Percentiles rank a stretch among this genome's conserved stretches.
These are phyloP conservation scores for Xerocomellus intermedius DNA, from an alignment of 768 basidiomycete species.

Conservation along the genomic window DNA sequence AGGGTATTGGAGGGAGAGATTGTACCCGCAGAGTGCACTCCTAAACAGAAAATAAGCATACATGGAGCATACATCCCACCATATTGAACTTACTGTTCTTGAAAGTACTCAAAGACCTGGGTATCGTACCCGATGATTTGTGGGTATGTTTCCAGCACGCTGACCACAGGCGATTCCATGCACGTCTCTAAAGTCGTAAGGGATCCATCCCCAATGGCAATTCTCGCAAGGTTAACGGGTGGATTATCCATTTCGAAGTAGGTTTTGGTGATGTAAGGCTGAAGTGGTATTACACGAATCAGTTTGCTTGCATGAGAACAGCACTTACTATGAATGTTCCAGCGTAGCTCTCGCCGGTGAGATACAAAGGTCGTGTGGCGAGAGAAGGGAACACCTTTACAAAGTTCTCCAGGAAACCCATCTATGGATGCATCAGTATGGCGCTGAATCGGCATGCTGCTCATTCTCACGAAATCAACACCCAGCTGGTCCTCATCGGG, in stretches of 20 bases:
- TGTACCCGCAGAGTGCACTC: constrained; percentile 59
- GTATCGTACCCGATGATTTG: constrained; percentile 71
- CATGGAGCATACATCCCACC: background rate
- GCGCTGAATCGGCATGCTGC: background rate
- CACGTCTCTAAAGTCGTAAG: constrained; percentile 49
- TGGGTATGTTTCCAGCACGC: constrained; percentile 69
- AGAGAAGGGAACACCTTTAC: constrained; percentile 73
- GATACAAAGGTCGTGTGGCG: constrained; percentile 58
- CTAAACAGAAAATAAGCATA: constrained; percentile 32
- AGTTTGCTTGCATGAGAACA: constrained; percentile 26
- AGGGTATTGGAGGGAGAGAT: constrained; percentile 68
- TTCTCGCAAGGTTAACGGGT: constrained; percentile 62
- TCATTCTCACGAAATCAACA: constrained; percentile 38
- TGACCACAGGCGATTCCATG: constrained; percentile 53
- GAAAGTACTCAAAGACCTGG: constrained; percentile 66
- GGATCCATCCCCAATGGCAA: constrained; percentile 68
- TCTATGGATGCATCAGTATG: constrained; percentile 35
- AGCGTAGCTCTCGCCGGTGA: constrained; percentile 77
- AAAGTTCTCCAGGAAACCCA: constrained; percentile 68
- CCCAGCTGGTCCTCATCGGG: constrained; percentile 65
- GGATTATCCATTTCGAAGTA: constrained; percentile 60
- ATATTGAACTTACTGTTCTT: constrained; percentile 51
- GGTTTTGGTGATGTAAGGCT: constrained; percentile 75
- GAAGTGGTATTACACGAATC: constrained; percentile 18
- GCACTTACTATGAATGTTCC: constrained; percentile 61